Evolutionary conservation across 495 filamentous ascomycete genomes (phyloP).

Genomic region (Aspergillus leporis): DNA sequence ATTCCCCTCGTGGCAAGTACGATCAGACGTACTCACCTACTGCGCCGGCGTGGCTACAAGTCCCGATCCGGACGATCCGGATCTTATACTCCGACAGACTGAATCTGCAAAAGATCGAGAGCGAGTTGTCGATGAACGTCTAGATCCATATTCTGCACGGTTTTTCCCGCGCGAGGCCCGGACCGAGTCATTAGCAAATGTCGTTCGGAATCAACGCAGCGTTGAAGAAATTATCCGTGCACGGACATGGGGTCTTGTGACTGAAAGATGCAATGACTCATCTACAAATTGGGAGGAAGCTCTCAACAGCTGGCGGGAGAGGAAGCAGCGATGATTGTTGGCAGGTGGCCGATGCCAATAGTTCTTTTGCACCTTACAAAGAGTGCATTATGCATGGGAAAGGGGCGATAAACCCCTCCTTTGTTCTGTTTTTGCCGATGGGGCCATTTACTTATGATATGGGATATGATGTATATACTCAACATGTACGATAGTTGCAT

Average conservation of each 20-base stretch:
- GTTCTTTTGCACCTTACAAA: not conserved
- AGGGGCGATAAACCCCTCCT: not conserved
- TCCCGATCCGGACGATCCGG: constrained; percentile 87
- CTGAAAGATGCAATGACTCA: constrained; percentile 68
- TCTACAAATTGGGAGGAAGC: constrained; percentile 62
- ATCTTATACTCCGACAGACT: constrained; percentile 64
- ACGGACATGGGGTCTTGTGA: constrained; percentile 81
- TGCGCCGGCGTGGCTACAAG: constrained; percentile 86
- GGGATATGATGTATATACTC: constrained; percentile 1
- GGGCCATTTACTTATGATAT: not conserved
- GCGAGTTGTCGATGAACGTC: constrained; percentile 78
- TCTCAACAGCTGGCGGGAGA: constrained; percentile 60
- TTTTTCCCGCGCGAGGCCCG: constrained; percentile 82
- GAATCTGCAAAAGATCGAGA: constrained; percentile 73
- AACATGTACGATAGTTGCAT: constrained; percentile 18
- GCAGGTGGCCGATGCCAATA: not conserved
- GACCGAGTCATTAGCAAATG: constrained; percentile 74
- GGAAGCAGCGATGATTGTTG: constrained; percentile 23
- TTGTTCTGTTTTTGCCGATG: not conserved
- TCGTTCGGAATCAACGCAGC: constrained; percentile 80
- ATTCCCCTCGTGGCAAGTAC: constrained; percentile 84
- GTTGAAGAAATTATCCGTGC: constrained; percentile 86
- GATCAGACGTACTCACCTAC: constrained; percentile 85
- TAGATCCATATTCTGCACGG: constrained; percentile 88
- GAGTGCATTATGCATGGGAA: not conserved